A percentile compares a stretch with the other conserved stretches of the same genome.
Conservation (phyloP, 306 rosid genomes). For the Gillenia trifoliata region DNA sequence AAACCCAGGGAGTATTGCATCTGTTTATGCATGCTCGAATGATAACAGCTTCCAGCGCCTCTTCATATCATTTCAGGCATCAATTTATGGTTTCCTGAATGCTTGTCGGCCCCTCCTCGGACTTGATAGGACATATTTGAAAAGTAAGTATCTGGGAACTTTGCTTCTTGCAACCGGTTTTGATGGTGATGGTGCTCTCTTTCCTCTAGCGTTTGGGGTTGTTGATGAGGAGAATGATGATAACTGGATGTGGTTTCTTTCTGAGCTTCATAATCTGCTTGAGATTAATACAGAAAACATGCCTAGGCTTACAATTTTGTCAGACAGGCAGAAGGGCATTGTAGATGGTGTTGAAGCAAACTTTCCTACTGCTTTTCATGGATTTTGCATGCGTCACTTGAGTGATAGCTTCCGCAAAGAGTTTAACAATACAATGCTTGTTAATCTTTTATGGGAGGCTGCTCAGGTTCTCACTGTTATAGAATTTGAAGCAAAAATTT, state of each 20-base stretch:
- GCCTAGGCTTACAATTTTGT: slow-evolving; percentile 87
- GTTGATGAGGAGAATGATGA: slow-evolving; percentile 87
- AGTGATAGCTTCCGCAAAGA: slow-evolving; percentile 84
- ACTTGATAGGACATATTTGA: slow-evolving; percentile 70
- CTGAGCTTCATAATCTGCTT: slow-evolving; percentile 74
- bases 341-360: slow-evolving; percentile 77
- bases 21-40: slow-evolving; percentile 59
- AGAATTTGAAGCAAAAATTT: slow-evolving; percentile 66
- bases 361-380: slow-evolving; percentile 86
- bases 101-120: slow-evolving; percentile 84
- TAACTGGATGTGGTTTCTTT: slow-evolving; percentile 89
- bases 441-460: slow-evolving; percentile 77
- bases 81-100: slow-evolving; percentile 76
- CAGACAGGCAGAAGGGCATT: slow-evolving; percentile 77
- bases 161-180: slow-evolving; percentile 75
- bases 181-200: slow-evolving; percentile 79
- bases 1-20: slow-evolving; percentile 76
- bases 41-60: slow-evolving; percentile 81
- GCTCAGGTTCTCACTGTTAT: slow-evolving; percentile 71
- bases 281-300: slow-evolving; percentile 82
- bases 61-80: slow-evolving; percentile 79
- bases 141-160: slow-evolving; percentile 80
- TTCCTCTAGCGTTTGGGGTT: slow-evolving; percentile 85
- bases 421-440: slow-evolving; percentile 66
- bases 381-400: slow-evolving; percentile 87